phyloP scores from a whole-genome alignment of 2,329 filamentous ascomycete species.

The Penicillium capsulatum region DNA sequence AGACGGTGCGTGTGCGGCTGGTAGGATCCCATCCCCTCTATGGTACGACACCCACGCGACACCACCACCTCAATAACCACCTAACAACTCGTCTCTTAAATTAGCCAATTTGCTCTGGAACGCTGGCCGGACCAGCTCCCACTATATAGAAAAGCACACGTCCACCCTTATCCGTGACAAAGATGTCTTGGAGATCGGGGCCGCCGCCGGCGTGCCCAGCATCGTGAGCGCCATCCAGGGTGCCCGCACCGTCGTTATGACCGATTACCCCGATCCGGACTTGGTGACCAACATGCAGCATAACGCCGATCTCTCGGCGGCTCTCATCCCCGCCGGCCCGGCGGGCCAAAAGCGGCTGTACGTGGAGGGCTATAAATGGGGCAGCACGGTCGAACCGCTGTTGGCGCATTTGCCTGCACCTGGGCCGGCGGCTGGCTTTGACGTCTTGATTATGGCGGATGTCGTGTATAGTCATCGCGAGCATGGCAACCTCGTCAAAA shows the following conservation, averaged over 20 bases:
- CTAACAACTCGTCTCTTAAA: no score
- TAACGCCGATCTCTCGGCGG: slow-evolving; percentile 63
- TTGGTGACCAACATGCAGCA: slow-evolving; percentile 73
- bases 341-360: slow-evolving; percentile 43
- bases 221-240: slow-evolving; percentile 71
- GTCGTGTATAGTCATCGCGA: slow-evolving; percentile 88
- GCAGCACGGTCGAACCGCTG: slow-evolving; percentile 58
- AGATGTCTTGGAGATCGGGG: slow-evolving; percentile 82
- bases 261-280: slow-evolving; percentile 82
- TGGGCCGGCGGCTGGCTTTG: slow-evolving; percentile 59
- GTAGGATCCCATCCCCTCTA: slow-evolving; percentile 86
- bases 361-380: slow-evolving; percentile 79
- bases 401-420: slow-evolving; percentile 52
- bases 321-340: slow-evolving; percentile 35
- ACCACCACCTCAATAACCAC: no score
- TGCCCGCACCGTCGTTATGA: slow-evolving; percentile 67
- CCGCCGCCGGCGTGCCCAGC: slow-evolving; percentile 78
- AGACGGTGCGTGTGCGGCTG: slow-evolving; percentile 65
- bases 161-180: slow-evolving; percentile 56
- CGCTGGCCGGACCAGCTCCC: slow-evolving; percentile 70
- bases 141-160: slow-evolving; percentile 71
- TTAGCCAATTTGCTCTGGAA: slow-evolving; percentile 76
- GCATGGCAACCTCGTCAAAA: slow-evolving; percentile 71
- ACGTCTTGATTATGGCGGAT: slow-evolving; percentile 81
- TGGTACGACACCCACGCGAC: slow-evolving; percentile 30